Conservation (phyloP, 176 grass and related monocot species). For the Olyra latifolia region DNA sequence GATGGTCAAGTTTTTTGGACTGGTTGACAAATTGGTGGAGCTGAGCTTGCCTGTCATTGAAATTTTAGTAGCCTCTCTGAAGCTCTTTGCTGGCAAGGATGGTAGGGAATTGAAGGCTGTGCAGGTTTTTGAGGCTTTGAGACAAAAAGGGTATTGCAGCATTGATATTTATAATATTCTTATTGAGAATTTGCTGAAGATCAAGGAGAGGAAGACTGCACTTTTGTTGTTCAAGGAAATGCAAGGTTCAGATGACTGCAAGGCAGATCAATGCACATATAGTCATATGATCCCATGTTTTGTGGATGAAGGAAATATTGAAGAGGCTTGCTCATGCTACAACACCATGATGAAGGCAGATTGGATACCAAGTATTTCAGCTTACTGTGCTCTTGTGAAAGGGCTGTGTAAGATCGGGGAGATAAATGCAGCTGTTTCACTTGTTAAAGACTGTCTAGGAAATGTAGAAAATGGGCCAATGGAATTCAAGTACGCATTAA, state of each 20-base stretch:
- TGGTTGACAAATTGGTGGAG: conserved; percentile 50
- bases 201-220: conserved; percentile 60
- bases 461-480: conserved; percentile 83
- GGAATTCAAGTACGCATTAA: conserved; percentile 94
- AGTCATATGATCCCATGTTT: conserved; percentile 83
- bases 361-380: conserved; percentile 60
- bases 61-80: conserved; percentile 57
- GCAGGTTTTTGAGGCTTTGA: conserved; percentile 62
- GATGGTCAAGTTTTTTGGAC: conserved; percentile 53
- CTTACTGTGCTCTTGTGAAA: conserved; percentile 74
- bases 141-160: conserved; percentile 57
- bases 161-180: conserved; percentile 73
- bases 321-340: conserved; percentile 83
- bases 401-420: conserved; percentile 81
- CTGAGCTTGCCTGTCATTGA: conserved; percentile 57
- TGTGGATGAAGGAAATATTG: conserved; percentile 67
- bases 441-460: conserved; percentile 81
- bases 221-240: conserved; percentile 69
- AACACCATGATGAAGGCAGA: conserved; percentile 67
- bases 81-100: conserved; percentile 54
- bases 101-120: conserved; percentile 57
- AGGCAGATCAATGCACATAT: conserved; percentile 68
- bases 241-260: conserved; percentile 44
- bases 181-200: conserved; percentile 64
- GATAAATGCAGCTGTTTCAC: conserved; percentile 63